Conservation (phyloP, 1,284 basidiomycete genomes). For the Ganoderma sp. region DNA sequence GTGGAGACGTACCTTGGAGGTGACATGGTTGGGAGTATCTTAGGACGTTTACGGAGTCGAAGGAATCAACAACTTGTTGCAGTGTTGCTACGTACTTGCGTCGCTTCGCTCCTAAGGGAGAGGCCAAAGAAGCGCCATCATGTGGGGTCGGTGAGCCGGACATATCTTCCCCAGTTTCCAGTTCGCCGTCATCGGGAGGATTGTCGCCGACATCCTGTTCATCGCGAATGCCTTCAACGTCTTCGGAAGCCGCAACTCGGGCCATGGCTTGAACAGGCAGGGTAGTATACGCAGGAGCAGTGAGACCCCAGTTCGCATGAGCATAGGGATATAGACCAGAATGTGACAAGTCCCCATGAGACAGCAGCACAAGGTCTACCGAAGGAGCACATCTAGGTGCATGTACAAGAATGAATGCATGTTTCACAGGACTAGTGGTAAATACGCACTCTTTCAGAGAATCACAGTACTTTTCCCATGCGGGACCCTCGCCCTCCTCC, state of each 20-base stretch:
- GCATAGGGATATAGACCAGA: conserved; percentile 93
- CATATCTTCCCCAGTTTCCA: background rate
- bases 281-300: conserved; percentile 94
- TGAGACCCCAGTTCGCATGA: conserved; percentile 85
- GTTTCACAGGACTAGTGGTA: conserved; percentile 1
- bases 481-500: conserved; percentile 46
- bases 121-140: conserved; percentile 9
- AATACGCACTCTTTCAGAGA: conserved; percentile 66
- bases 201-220: conserved; percentile 67
- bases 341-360: conserved; percentile 91
- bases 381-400: conserved; percentile 67
- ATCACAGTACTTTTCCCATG: conserved; percentile 69
- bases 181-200: background rate
- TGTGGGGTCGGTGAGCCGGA: conserved; percentile 10
- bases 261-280: conserved; percentile 98
- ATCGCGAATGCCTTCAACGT: conserved; percentile 79
- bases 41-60: conserved; percentile 90
- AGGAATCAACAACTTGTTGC: conserved; percentile 92
- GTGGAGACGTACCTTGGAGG: conserved; percentile 73
- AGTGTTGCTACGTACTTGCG: conserved; percentile 76
- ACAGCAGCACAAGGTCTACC: conserved; percentile 88
- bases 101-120: conserved; percentile 25
- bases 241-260: conserved; percentile 85
- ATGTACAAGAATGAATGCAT: conserved; percentile 2
- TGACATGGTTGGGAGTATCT: conserved; percentile 96